Evolutionary conservation across 306 rosid species (phyloP), one percentile per base, ranked within the genome.

Genomic region (Cicer yamashitae): DNA sequence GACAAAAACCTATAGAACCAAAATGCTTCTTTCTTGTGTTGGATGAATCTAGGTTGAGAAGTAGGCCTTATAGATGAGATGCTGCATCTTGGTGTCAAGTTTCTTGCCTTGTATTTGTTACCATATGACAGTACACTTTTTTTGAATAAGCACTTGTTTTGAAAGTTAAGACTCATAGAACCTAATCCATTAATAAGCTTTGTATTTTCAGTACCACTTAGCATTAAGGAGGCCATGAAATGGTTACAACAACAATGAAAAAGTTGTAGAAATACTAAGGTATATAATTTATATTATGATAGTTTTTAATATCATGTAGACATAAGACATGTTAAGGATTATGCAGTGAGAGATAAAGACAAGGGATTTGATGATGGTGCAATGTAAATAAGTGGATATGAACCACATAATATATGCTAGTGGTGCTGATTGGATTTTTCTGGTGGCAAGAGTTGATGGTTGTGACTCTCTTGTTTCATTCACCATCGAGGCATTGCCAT

Each of bases 1-100:
- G 98, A 89, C 20, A 93, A 82, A 57, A 93, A 89, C 85, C 89
- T 82, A 70, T 87, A 91, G 75, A 93, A 91, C 97, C 96, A 93
- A 71, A 93, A 91, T 18, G 96, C 97, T 76, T 93, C 93, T 43
- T 87, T 84, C 77, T 91, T 91, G 85, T 93, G 89, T 52, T 91
- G 98, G 40, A 93, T 88, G 75, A 91, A 93, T 82, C 92, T 88
- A 6, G 96, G 96, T 76, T 89, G 90, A 2, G 96, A 91, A 65
- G 87, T 86, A 6, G 96, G 90, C 86, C 96, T 79, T 0, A 88
- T 70, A 17, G 93, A 74, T 22, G 96, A 93, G 43, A 61, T 8
- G 44, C 82, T 70, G 63, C 76, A 77, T 70, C 71, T 62, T 7
- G 46, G 71, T 38, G 56, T 70, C 79, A 48, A 48, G 64, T 17